Evolutionary conservation across 108 stramenopile species (phyloP).

Genomic region (Bacterosira constricta): DNA sequence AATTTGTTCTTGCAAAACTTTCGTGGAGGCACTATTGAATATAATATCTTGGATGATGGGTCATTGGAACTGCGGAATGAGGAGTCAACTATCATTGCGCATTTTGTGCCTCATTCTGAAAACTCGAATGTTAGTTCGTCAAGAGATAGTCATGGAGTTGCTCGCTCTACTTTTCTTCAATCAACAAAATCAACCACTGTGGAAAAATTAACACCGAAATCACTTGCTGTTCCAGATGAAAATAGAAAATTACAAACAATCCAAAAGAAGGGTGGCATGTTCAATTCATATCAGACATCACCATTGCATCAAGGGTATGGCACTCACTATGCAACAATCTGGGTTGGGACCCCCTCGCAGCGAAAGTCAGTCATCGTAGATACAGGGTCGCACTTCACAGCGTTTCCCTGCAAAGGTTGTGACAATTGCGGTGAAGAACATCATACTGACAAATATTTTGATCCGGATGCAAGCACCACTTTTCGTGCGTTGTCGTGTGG

Average conservation of each 20-base stretch:
- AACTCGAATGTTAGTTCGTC: background rate
- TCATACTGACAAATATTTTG: slow-evolving; percentile 94
- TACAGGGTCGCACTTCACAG: slow-evolving; percentile 92
- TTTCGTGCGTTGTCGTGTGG: slow-evolving; percentile 63
- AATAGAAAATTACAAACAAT: background rate
- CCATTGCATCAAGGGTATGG: slow-evolving; percentile 84
- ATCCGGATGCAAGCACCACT: slow-evolving; percentile 56
- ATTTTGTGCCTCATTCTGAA: background rate
- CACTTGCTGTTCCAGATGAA: background rate
- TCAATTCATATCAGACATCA: slow-evolving; percentile 45
- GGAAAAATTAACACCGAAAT: background rate
- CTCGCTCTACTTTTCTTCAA: no score
- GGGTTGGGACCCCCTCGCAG: slow-evolving; percentile 92
- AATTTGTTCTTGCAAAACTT: no score
- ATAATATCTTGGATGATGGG: no score
- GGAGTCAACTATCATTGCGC: no score
- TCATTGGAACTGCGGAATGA: no score
- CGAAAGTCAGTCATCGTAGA: slow-evolving; percentile 95
- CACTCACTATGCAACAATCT: slow-evolving; percentile 91
- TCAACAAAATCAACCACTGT: background rate
- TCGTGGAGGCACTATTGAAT: no score
- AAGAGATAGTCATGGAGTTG: no score
- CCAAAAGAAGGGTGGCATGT: slow-evolving; percentile 26
- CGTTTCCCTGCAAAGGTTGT: slow-evolving; percentile 92
- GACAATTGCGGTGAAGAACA: slow-evolving; percentile 74